Conservation (phyloP, 495 filamentous ascomycete species). For the Xylaria intraflava region DNA sequence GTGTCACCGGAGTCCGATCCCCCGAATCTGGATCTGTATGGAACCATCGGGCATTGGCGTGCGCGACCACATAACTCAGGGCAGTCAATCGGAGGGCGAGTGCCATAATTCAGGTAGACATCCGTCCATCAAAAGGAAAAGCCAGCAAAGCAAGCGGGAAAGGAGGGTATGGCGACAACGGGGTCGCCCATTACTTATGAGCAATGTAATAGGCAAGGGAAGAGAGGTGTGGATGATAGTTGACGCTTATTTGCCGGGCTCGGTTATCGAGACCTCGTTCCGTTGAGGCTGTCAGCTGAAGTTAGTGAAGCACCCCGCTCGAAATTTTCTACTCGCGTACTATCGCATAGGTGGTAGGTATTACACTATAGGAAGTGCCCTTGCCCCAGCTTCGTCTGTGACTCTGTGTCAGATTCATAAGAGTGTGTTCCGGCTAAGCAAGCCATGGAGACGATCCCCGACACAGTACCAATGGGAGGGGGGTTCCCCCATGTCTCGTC, state of each 20-base stretch:
- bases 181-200: constrained; percentile 9
- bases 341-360: not conserved
- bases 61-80: constrained; percentile 25
- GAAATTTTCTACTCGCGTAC: not conserved
- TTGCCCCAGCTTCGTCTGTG: not conserved
- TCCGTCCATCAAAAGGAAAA: constrained; percentile 17
- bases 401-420: constrained; percentile 7
- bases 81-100: constrained; percentile 26
- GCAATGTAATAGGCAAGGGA: not conserved
- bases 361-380: constrained; percentile 2
- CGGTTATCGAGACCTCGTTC: constrained; percentile 8
- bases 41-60: constrained; percentile 19
- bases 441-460: constrained; percentile 11
- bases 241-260: constrained; percentile 14
- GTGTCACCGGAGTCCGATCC: constrained; percentile 24
- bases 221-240: not conserved
- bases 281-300: constrained; percentile 17
- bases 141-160: constrained; percentile 5
- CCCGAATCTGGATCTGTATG: constrained; percentile 14
- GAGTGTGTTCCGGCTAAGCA: constrained; percentile 10
- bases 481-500: constrained; percentile 4
- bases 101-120: constrained; percentile 20
- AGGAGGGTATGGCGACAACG: not conserved
- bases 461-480: constrained; percentile 5
- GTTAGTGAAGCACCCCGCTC: constrained; percentile 13